These are phyloP conservation scores for Lachnellula hyalina DNA, from an alignment of 2,329 filamentous ascomycete species.

Conservation along the genomic window DNA sequence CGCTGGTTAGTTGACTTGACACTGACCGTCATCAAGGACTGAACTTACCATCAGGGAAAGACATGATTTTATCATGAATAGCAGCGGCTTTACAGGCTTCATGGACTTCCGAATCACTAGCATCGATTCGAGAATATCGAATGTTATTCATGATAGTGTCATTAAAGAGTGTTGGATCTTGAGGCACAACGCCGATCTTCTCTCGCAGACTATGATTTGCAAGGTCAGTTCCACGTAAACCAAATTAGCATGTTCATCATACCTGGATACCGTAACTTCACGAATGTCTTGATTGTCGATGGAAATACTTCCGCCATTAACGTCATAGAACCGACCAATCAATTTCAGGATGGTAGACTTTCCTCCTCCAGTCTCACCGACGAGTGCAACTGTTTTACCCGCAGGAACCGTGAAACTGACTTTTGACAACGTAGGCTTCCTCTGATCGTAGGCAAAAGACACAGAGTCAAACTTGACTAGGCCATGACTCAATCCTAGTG, in stretches of 20 bases:
- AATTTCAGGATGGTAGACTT: conserved; percentile 41
- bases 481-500: conserved; percentile 39
- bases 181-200: conserved; percentile 51
- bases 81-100: conserved; percentile 53
- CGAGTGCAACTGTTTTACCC: conserved; percentile 40
- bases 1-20: not conserved
- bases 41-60: conserved; percentile 53
- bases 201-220: conserved; percentile 29
- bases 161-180: conserved; percentile 52
- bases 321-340: conserved; percentile 42
- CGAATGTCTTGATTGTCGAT: conserved; percentile 35
- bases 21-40: not conserved
- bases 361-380: conserved; percentile 41
- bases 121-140: conserved; percentile 27
- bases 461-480: conserved; percentile 32
- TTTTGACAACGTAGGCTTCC: conserved; percentile 30
- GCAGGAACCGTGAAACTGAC: conserved; percentile 32
- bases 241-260: conserved; percentile 36
- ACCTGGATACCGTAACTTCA: conserved; percentile 41
- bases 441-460: conserved; percentile 34
- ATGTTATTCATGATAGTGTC: conserved; percentile 40
- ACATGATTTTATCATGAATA: conserved; percentile 52
- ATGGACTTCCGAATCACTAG: conserved; percentile 27
- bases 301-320: conserved; percentile 33
- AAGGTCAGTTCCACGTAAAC: not conserved